Conservation (phyloP, 176 grass and related monocot species). For the Oryza coarctata region DNA sequence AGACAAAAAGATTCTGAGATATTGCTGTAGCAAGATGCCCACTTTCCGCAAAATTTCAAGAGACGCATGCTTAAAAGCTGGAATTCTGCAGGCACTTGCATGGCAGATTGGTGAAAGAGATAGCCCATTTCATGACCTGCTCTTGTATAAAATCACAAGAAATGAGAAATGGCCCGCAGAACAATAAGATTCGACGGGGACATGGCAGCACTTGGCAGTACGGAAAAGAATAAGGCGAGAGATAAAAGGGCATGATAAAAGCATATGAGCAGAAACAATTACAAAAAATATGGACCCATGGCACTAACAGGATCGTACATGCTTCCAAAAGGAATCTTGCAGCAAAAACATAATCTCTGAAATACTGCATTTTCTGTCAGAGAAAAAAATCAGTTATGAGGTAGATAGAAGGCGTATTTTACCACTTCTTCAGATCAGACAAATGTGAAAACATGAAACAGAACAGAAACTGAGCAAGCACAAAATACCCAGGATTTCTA, state of each 20-base stretch:
- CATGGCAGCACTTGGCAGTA: constrained; percentile 7
- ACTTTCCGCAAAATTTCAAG: neutral
- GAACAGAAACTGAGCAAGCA: constrained; percentile 16
- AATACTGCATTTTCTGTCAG: constrained; percentile 29
- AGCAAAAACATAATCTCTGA: constrained; percentile 21
- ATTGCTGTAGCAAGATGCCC: constrained; percentile 21
- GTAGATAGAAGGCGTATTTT: constrained; percentile 11
- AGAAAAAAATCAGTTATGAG: neutral
- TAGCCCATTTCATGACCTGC: neutral
- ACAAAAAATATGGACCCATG: constrained; percentile 25
- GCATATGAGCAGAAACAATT: constrained; percentile 20
- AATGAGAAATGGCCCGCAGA: neutral
- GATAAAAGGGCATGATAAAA: constrained; percentile 10
- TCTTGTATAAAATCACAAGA: constrained; percentile 8
- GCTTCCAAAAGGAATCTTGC: constrained; percentile 33
- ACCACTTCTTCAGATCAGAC: constrained; percentile 19
- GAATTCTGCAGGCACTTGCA: constrained; percentile 4
- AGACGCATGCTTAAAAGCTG: constrained; percentile 4
- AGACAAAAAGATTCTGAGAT: neutral
- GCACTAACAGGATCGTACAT: constrained; percentile 21
- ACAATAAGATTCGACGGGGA: constrained; percentile 21
- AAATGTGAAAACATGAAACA: constrained; percentile 18
- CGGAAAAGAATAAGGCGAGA: constrained; percentile 11
- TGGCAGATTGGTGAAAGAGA: constrained; percentile 2
- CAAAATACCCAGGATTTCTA: constrained; percentile 27